Evolutionary conservation across 148 eudicot genomes (phyloP), one percentile per base, ranked within the genome.

Genomic region (Heliosperma pusillum): DNA sequence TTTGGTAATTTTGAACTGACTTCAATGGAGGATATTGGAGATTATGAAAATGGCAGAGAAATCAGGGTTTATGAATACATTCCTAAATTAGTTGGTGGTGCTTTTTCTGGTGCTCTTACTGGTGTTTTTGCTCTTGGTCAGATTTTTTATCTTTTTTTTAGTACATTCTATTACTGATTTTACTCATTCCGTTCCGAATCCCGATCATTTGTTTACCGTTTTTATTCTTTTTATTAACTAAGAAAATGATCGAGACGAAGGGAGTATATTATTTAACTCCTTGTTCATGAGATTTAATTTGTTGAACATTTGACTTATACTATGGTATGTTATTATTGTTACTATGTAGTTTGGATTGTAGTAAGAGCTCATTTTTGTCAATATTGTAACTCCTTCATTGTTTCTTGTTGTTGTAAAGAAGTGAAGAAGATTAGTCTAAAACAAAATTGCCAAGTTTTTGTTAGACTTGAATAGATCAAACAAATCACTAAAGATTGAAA

Each of bases 61-160:
- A 73, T 69, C 33, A 64, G 77, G 75, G 82, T 78, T 45, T 83
- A 78, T 83, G 82, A 80, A 67, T 82, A 77, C 56, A 71, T 88
- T 4, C 85, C 82, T 58, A 82, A 79, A 42, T 74, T 88, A 60
- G 80, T 88, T 70, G 66, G 81, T 71, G 82, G 80, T 64, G 88
- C 84, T 40, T 71, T 88, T 59, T 82, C 88, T 70, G 88, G 86
- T 76, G 91, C 91, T 86, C 82, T 88, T 11, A 88, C 87, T 25
- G 91, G 87, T 70, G 61, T 86, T 50, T 88, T 88, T 67, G 91
- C 91, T 24, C 83, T 88, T 45, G 91, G 91, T 88, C 82, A 25
- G 59, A 40, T 19, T 13, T 50, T 42, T 21, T 13, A 3, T 62
- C 16, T 53, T 24, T 47, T 29, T 58, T 8, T 22, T 74, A 0